Evolutionary conservation across 176 grass and related monocot genomes (phyloP).

Genomic region (Ensete glaucum): DNA sequence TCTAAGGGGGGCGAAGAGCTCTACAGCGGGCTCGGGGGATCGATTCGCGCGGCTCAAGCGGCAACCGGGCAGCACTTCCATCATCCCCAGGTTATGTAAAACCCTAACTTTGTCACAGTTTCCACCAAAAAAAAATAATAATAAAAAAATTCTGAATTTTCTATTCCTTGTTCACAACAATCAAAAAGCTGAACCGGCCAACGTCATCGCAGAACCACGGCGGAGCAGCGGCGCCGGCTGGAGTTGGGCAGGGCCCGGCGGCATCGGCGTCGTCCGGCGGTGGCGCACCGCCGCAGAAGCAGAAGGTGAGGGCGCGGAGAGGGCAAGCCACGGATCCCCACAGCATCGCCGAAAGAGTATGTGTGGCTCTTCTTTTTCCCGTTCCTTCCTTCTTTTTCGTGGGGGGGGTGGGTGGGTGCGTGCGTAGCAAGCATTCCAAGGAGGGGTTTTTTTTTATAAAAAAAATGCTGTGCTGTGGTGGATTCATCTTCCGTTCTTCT

Average conservation of each 20-base stretch:
- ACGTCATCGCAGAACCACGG: constrained; percentile 55
- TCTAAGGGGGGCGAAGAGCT: constrained; percentile 28
- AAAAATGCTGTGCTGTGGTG: not conserved
- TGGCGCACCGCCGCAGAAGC: constrained; percentile 22
- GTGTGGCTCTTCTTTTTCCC: constrained; percentile 22
- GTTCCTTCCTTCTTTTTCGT: constrained; percentile 7
- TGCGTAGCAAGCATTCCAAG: too few relatives aligned
- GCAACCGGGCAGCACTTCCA: not conserved
- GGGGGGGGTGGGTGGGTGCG: too few relatives aligned
- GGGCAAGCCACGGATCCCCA: constrained; percentile 81
- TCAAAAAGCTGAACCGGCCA: not conserved
- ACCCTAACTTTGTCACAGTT: too few relatives aligned
- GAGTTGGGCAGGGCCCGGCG: constrained; percentile 8
- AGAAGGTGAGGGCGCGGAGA: constrained; percentile 47
- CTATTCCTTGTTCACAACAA: not conserved
- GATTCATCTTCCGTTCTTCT: not conserved
- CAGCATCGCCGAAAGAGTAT: constrained; percentile 74
- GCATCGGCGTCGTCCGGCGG: constrained; percentile 18
- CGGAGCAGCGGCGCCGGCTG: constrained; percentile 29
- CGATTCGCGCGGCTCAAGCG: not conserved
- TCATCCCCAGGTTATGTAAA: not conserved
- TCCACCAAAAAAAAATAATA: not conserved
- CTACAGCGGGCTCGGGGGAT: constrained; percentile 33
- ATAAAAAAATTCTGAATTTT: not conserved
- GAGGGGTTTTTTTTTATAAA: too few relatives aligned